These are phyloP conservation scores for Starmerella kuoi DNA, from an alignment of 805 yeast genomes.

Conservation along the genomic window DNA sequence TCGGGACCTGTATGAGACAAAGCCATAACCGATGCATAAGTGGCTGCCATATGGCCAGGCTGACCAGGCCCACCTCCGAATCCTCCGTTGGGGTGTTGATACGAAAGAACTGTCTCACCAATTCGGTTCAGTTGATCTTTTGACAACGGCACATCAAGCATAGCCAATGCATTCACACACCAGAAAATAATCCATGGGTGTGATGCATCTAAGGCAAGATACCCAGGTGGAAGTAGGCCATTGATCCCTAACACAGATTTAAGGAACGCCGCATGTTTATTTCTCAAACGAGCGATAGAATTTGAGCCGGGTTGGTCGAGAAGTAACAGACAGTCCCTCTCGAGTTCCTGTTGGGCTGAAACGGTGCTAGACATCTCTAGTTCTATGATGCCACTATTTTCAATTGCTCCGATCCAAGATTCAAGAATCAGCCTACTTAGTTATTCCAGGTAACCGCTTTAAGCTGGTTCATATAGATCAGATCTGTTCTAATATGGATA, in stretches of 20 bases:
- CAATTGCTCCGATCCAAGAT: no score
- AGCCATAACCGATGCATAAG: constrained; percentile 64
- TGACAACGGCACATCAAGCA: constrained; percentile 32
- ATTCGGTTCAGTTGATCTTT: constrained; percentile 21
- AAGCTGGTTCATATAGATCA: no score
- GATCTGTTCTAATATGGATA: no score
- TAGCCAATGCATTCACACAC: constrained; percentile 46
- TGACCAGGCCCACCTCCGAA: constrained; percentile 81
- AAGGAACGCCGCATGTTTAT: constrained; percentile 36
- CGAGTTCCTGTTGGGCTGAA: constrained; percentile 14
- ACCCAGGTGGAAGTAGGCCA: constrained; percentile 38
- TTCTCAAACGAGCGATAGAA: background rate
- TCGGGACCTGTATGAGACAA: constrained; percentile 40
- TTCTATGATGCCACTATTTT: background rate
- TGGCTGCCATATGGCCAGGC: constrained; percentile 69
- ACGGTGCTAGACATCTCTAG: constrained; percentile 9
- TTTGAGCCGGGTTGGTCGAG: constrained; percentile 5
- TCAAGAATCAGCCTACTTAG: no score
- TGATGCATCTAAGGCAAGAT: constrained; percentile 64
- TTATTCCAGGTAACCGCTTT: no score
- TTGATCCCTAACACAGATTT: constrained; percentile 28
- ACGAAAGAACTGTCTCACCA: constrained; percentile 25
- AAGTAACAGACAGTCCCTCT: constrained; percentile 13
- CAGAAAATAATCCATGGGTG: constrained; percentile 86
- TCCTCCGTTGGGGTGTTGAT: constrained; percentile 42